Evolutionary conservation across 2,329 filamentous ascomycete species (phyloP).

Genomic region (Trichoderma oligosporum): DNA sequence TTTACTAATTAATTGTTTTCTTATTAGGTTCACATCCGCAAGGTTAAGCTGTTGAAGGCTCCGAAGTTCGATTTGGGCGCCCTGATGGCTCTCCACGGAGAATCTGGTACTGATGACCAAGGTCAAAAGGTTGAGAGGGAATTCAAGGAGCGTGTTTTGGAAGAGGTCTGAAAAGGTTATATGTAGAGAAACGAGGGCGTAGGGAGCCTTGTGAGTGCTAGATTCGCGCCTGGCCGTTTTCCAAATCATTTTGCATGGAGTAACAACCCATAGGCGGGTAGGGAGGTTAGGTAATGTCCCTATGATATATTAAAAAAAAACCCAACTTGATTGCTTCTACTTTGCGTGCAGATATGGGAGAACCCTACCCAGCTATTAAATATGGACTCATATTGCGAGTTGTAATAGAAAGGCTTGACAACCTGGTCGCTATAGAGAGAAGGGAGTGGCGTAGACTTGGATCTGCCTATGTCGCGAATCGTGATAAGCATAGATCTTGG

Average conservation of each 20-base stretch:
- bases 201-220: constrained; percentile 33
- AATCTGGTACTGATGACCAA: constrained; percentile 92
- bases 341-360: background rate
- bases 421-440: too few species aligned
- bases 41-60: constrained; percentile 98
- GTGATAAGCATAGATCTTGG: too few species aligned
- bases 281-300: constrained; percentile 38
- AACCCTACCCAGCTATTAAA: too few species aligned
- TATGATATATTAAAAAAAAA: constrained; percentile 37
- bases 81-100: constrained; percentile 93
- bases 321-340: constrained; percentile 28
- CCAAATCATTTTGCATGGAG: constrained; percentile 44
- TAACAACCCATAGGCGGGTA: constrained; percentile 41
- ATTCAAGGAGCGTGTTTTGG: constrained; percentile 97
- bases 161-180: constrained; percentile 72
- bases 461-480: too few species aligned
- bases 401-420: too few species aligned
- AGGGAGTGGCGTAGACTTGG: too few species aligned
- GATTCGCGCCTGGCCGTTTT: constrained; percentile 38
- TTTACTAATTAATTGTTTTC: constrained; percentile 21
- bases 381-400: too few species aligned
- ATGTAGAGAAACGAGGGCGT: constrained; percentile 32
- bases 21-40: constrained; percentile 92
- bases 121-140: constrained; percentile 98
- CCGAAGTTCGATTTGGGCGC: constrained; percentile 99